These are phyloP conservation scores for Arthrobotrys musiformis DNA, from an alignment of 2,329 filamentous ascomycete genomes.

Conservation along the genomic window DNA sequence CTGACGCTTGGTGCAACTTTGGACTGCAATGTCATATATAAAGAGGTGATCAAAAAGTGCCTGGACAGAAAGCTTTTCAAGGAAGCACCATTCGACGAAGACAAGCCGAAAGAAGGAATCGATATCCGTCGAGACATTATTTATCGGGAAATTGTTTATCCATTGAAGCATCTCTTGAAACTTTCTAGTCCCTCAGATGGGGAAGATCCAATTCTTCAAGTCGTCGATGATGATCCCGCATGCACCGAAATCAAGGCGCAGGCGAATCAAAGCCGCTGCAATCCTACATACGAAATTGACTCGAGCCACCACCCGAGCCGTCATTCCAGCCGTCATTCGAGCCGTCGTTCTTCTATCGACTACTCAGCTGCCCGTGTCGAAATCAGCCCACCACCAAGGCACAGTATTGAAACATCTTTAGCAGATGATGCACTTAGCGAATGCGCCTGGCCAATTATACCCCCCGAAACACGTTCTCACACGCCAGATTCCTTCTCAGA, in stretches of 20 bases:
- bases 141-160: constrained; percentile 40
- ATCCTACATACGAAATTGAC: background rate
- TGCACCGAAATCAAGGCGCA: background rate
- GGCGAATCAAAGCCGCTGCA: background rate
- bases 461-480: constrained; percentile 5
- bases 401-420: background rate
- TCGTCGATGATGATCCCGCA: background rate
- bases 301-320: too few species aligned
- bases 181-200: background rate
- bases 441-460: background rate
- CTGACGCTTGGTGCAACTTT: constrained; percentile 1
- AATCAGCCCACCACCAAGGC: background rate
- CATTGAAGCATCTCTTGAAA: constrained; percentile 33
- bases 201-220: constrained; percentile 21
- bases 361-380: background rate
- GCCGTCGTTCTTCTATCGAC: background rate
- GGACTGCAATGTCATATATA: constrained; percentile 48
- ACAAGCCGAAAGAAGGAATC: constrained; percentile 25
- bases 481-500: background rate
- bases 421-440: background rate
- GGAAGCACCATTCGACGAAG: constrained; percentile 30
- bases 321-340: too few species aligned
- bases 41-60: constrained; percentile 46
- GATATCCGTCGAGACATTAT: constrained; percentile 40
- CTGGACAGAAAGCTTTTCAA: constrained; percentile 37